Evolutionary conservation across 164 flowering plant species (phyloP).

Genomic region (Annona cherimola): DNA sequence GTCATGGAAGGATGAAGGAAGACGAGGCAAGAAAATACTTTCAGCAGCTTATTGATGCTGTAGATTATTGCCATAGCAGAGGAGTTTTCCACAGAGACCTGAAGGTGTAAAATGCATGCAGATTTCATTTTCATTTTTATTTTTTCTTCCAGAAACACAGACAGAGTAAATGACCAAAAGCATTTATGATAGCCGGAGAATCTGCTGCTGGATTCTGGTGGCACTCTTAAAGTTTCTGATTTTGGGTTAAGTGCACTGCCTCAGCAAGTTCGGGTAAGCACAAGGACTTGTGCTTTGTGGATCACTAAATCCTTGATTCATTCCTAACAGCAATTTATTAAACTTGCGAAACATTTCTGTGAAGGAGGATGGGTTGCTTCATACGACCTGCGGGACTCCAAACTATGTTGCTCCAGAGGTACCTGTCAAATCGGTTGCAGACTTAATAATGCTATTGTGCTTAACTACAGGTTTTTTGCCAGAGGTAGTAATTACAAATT

Average conservation of each 20-base stretch:
- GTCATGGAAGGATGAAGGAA: constrained; percentile 65
- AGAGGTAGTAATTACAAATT: not conserved
- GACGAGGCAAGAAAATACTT: constrained; percentile 82
- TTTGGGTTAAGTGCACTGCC: constrained; percentile 69
- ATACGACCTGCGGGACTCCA: constrained; percentile 97
- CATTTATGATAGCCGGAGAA: constrained; percentile 51
- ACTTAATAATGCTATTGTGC: not conserved
- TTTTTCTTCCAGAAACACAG: not conserved
- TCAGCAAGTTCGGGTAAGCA: constrained; percentile 48
- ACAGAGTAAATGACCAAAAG: not conserved
- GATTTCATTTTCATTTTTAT: not conserved
- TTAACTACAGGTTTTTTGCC: not conserved
- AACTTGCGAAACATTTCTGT: constrained; percentile 9
- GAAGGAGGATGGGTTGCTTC: constrained; percentile 93
- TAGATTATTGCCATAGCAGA: constrained; percentile 87
- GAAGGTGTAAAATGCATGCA: constrained; percentile 40
- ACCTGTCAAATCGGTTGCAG: not conserved
- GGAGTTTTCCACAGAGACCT: constrained; percentile 86
- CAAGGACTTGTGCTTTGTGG: not conserved
- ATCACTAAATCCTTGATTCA: not conserved
- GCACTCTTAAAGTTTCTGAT: constrained; percentile 58
- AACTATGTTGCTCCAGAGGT: constrained; percentile 99
- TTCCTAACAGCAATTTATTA: not conserved
- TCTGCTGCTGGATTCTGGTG: constrained; percentile 50
- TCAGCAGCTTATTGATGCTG: constrained; percentile 85